Percentiles rank a stretch among this genome's conserved stretches.
Conservation (phyloP, 495 filamentous ascomycete genomes). For the Xylaria longipes region DNA sequence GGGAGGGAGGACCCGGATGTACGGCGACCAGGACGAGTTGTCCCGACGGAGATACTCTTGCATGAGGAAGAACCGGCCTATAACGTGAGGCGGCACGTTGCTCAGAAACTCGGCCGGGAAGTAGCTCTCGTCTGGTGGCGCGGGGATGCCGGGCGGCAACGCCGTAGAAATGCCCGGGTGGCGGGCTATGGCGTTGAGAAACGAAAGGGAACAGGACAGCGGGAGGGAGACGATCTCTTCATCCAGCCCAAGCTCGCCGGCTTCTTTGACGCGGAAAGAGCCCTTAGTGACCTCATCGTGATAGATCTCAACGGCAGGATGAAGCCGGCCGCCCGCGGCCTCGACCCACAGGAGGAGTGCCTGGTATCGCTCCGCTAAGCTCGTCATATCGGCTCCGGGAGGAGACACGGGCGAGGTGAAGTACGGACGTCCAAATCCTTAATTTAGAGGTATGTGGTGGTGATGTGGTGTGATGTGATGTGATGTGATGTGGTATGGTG, state of each 20-base stretch:
- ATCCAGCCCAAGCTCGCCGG: constrained; percentile 25
- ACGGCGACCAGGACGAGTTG: constrained; percentile 58
- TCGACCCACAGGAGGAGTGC: constrained; percentile 45
- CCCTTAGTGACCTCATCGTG: constrained; percentile 48
- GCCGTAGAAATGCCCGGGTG: constrained; percentile 37
- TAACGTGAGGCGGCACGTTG: constrained; percentile 49
- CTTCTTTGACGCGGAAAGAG: constrained; percentile 50
- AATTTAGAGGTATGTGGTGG: background rate
- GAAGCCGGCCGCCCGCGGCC: constrained; percentile 44
- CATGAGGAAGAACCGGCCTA: constrained; percentile 56
- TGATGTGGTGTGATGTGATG: background rate
- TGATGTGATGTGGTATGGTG: constrained; percentile 6
- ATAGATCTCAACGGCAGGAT: constrained; percentile 53
- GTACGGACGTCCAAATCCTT: background rate
- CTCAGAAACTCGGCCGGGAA: constrained; percentile 50
- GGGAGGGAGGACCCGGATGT: constrained; percentile 58
- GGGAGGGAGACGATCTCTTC: constrained; percentile 49
- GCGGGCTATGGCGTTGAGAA: constrained; percentile 49
- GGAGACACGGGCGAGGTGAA: background rate
- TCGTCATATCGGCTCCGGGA: constrained; percentile 30
- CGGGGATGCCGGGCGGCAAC: constrained; percentile 11
- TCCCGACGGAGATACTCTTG: constrained; percentile 53
- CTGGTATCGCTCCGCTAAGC: constrained; percentile 33
- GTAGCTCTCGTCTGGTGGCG: background rate
- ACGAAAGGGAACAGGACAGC: constrained; percentile 49